Percentiles rank a stretch among this genome's conserved stretches.
Conservation (phyloP, 306 rosid species). For the Sphenostylis stenocarpa region DNA sequence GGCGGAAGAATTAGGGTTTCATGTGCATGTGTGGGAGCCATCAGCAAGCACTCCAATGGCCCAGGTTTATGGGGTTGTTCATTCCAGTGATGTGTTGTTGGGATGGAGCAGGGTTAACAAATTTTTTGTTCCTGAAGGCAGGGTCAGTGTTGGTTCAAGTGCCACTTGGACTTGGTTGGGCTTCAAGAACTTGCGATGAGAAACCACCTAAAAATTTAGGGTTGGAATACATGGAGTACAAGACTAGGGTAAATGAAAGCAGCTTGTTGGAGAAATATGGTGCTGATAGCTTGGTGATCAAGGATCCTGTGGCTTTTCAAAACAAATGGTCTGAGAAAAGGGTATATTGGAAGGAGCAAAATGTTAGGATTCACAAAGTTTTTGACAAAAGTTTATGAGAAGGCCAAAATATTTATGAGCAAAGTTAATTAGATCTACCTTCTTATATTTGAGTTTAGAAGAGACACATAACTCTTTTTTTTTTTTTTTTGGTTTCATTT, state of each 20-base stretch:
- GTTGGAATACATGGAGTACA: slow-evolving; percentile 41
- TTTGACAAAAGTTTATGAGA: slow-evolving; percentile 10
- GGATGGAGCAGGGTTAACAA: slow-evolving; percentile 63
- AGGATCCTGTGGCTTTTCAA: slow-evolving; percentile 7
- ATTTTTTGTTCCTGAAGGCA: slow-evolving; percentile 36
- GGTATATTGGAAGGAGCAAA: slow-evolving; percentile 31
- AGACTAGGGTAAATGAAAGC: slow-evolving; percentile 37
- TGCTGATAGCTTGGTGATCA: slow-evolving; percentile 29
- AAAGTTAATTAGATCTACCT: neutral
- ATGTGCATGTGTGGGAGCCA: slow-evolving; percentile 39
- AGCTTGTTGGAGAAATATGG: slow-evolving; percentile 34
- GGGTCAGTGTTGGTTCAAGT: slow-evolving; percentile 47
- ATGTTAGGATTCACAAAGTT: slow-evolving; percentile 34
- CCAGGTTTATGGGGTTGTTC: slow-evolving; percentile 13
- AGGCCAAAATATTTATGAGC: slow-evolving; percentile 27
- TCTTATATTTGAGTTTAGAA: too few relatives aligned
- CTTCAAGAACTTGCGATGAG: slow-evolving; percentile 33
- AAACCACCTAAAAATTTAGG: slow-evolving; percentile 24
- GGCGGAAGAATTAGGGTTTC: slow-evolving; percentile 41
- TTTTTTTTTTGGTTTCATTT: too few relatives aligned
- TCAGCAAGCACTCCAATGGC: neutral
- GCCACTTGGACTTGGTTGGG: slow-evolving; percentile 49
- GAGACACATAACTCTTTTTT: too few relatives aligned
- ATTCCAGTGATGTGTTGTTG: slow-evolving; percentile 41
- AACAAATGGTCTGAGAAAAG: slow-evolving; percentile 7